These are phyloP conservation scores for Ceriops zippeliana DNA, from an alignment of 345 rosid genomes.

Conservation along the genomic window DNA sequence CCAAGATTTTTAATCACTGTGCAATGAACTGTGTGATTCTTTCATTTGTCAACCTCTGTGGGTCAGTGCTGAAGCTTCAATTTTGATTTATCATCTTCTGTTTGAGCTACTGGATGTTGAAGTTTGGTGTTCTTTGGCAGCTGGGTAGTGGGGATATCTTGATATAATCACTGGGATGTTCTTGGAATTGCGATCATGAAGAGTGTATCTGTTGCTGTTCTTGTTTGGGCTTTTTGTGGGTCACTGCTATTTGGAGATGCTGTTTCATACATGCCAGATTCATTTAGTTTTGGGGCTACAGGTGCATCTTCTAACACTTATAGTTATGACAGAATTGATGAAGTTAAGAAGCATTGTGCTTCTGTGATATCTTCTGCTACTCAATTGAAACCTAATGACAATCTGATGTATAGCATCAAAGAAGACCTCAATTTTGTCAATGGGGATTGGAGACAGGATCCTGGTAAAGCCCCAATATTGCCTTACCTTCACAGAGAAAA, in stretches of 20 bases:
- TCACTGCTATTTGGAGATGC: conserved; percentile 23
- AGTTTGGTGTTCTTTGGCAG: conserved; percentile 17
- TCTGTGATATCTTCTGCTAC: conserved; percentile 57
- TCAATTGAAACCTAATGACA: conserved; percentile 38
- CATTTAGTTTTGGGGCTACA: conserved; percentile 13
- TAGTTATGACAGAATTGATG: conserved; percentile 57
- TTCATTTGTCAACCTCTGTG: conserved; percentile 11
- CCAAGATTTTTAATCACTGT: neutral
- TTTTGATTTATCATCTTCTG: conserved; percentile 6
- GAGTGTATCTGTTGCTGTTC: conserved; percentile 15
- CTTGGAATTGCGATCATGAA: conserved; percentile 27
- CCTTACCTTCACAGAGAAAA: conserved; percentile 51
- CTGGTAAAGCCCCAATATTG: conserved; percentile 56
- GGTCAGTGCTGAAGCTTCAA: conserved; percentile 4
- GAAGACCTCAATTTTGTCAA: conserved; percentile 43
- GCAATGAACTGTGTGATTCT: neutral
- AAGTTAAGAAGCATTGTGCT: conserved; percentile 57
- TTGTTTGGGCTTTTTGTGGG: conserved; percentile 26
- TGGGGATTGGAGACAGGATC: conserved; percentile 78
- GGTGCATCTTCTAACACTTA: conserved; percentile 28
- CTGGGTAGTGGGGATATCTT: conserved; percentile 17
- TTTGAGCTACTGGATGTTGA: conserved; percentile 22
- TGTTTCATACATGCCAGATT: conserved; percentile 14
- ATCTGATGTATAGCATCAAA: conserved; percentile 38
- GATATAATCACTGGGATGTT: conserved; percentile 6